Evolutionary conservation across 768 basidiomycete genomes (phyloP), one percentile per base, ranked within the genome.

Genomic region (Steccherinum ochraceum): DNA sequence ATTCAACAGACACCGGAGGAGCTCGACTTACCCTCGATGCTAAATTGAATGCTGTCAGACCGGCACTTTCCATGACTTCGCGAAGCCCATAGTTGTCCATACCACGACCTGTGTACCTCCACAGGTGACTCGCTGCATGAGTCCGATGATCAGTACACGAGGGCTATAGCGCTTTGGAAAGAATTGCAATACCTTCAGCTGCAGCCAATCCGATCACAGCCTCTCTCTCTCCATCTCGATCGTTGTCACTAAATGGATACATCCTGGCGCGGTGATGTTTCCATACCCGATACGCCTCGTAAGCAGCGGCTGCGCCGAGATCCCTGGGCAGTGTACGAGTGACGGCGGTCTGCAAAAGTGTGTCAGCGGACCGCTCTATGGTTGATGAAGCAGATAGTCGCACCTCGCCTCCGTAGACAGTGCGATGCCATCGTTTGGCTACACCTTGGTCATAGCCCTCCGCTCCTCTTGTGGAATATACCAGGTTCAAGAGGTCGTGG

Each of bases 231-330:
- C 80, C 68, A 53, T 82, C 84, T 43, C 68, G 63, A 56, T 85
- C 80, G 10, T 72, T 77, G 48, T 73, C 73, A 3, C 84, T 57
- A 13, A 79, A 78, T 45, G 79, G 76, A 52, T 81, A 79, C 40
- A 84, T 70, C 39, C 55, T 53, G 5, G 66, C 70, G 39, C 64
- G 75, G 56, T 81, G 78, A 56, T 80, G 74, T 45, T 79, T 78
- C 80, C 82, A 84, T 24, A 76, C 75, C 13, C 85, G 75, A 63
- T 83, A 82, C 0, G 86, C 85, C 63, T 89, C 86, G 60, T 86
- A 89, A 1, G 84, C 86, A 12, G 86, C 86, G 3, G 87, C 88
- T 56, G 84, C 78, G 1, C 88, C 88, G 16, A 90, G 74, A 51
- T 88, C 84, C 13, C 67, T 58, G 1, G 86, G 81, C 4, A 71